Percentiles rank a stretch among this genome's conserved stretches.
Conservation (phyloP, 805 yeast species). For the Saturnispora zaruensis region DNA sequence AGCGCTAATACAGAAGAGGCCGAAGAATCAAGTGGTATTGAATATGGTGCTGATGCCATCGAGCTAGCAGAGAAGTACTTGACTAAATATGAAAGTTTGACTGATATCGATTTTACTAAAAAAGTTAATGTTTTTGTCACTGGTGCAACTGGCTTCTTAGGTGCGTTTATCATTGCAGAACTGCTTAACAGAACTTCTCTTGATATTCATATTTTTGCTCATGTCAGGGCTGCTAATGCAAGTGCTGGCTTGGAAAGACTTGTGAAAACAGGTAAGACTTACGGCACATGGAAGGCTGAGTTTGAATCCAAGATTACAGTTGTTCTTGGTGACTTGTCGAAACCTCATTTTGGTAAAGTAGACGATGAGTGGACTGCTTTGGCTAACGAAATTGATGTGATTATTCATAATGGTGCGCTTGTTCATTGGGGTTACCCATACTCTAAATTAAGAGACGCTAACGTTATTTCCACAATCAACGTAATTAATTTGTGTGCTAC, state of each 20-base stretch:
- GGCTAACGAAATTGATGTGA: constrained; percentile 58
- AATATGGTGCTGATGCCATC: constrained; percentile 71
- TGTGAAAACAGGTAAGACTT: constrained; percentile 64
- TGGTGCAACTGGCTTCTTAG: constrained; percentile 95
- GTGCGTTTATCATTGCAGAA: constrained; percentile 79
- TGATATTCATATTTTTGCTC: constrained; percentile 64
- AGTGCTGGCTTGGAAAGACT: constrained; percentile 70
- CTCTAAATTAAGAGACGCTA: constrained; percentile 80
- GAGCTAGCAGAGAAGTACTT: constrained; percentile 34
- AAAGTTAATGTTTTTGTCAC: constrained; percentile 62
- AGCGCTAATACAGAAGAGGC: constrained; percentile 25
- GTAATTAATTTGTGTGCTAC: constrained; percentile 67
- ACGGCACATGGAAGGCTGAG: constrained; percentile 67
- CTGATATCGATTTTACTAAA: constrained; percentile 16
- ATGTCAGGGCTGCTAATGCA: constrained; percentile 75
- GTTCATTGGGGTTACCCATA: constrained; percentile 99
- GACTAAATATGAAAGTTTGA: constrained; percentile 39
- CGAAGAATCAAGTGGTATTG: constrained; percentile 23
- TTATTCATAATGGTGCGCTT: constrained; percentile 93
- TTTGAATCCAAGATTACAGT: constrained; percentile 55
- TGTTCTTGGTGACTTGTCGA: constrained; percentile 75
- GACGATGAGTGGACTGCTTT: constrained; percentile 50
- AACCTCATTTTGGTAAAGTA: constrained; percentile 61
- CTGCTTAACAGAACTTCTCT: constrained; percentile 41
- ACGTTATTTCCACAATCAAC: constrained; percentile 81